Evolutionary conservation across 2,329 filamentous ascomycete genomes (phyloP).

Genomic region (Xylogone sp.): DNA sequence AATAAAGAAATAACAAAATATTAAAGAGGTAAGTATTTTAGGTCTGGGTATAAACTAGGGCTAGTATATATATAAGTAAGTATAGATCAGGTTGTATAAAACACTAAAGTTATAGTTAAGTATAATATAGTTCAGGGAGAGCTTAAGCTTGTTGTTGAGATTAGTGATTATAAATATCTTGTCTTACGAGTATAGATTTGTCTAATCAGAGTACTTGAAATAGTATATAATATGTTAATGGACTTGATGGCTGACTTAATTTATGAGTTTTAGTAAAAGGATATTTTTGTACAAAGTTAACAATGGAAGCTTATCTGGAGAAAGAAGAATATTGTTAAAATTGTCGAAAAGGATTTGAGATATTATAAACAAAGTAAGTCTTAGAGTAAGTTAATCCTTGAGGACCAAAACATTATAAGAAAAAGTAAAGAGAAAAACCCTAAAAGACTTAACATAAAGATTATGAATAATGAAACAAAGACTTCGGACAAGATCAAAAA

Average conservation of each 20-base stretch:
- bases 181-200: background rate
- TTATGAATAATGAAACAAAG: too few species aligned
- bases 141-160: background rate
- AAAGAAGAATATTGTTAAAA: background rate
- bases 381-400: background rate
- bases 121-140: background rate
- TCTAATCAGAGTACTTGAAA: background rate
- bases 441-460: too few species aligned
- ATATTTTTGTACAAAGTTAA: background rate
- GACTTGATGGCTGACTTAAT: background rate
- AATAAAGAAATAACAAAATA: background rate
- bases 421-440: background rate
- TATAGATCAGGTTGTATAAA: background rate
- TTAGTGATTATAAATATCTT: background rate
- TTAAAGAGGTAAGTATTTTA: background rate
- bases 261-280: background rate
- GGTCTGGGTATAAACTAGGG: background rate
- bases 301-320: background rate
- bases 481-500: background rate
- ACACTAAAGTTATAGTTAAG: background rate
- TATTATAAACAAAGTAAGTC: background rate
- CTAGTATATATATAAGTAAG: background rate
- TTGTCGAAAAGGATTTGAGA: background rate
- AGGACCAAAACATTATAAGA: background rate
- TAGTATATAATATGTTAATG: background rate